A percentile compares a stretch with the other conserved stretches of the same genome.
Conservation (phyloP, 257 asterid genomes). For the Linderniella brevidens region DNA sequence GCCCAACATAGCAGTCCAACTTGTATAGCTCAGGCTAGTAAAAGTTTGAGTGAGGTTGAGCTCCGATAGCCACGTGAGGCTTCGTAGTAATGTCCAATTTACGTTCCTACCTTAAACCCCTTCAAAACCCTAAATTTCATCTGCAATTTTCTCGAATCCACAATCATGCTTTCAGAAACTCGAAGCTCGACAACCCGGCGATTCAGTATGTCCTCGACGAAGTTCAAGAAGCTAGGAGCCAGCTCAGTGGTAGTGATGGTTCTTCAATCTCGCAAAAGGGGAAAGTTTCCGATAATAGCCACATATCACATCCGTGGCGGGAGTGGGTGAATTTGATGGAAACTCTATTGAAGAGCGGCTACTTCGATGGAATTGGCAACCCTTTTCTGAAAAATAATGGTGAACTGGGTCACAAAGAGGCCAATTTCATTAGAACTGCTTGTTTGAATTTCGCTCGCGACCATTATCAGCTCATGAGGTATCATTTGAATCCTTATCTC, state of each 20-base stretch:
- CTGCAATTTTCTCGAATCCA: constrained; percentile 15
- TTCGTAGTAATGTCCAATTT: not conserved
- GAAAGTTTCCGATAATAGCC: constrained; percentile 8
- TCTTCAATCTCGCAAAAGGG: constrained; percentile 9
- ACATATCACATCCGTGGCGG: constrained; percentile 65
- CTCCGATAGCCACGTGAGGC: too few relatives aligned
- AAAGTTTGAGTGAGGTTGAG: too few relatives aligned
- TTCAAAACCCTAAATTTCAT: constrained; percentile 12
- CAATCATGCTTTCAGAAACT: constrained; percentile 14
- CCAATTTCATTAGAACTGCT: constrained; percentile 63
- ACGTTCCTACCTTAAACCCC: not conserved
- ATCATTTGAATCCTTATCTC: not conserved
- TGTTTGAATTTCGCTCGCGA: constrained; percentile 75
- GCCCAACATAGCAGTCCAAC: too few relatives aligned
- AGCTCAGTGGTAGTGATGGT: constrained; percentile 1
- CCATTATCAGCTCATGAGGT: constrained; percentile 60
- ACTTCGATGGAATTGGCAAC: constrained; percentile 45
- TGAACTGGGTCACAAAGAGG: constrained; percentile 32
- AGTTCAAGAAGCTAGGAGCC: not conserved
- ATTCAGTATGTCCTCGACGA: constrained; percentile 42
- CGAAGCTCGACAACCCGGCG: constrained; percentile 35
- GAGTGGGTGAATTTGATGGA: constrained; percentile 74
- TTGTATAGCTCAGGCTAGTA: too few relatives aligned
- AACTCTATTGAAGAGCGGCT: constrained; percentile 30
- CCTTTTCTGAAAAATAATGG: constrained; percentile 31